A percentile compares a stretch with the other conserved stretches of the same genome.
These are phyloP conservation scores for Phaffomyces thermotolerans DNA, from an alignment of 805 yeast species.

Conservation along the genomic window DNA sequence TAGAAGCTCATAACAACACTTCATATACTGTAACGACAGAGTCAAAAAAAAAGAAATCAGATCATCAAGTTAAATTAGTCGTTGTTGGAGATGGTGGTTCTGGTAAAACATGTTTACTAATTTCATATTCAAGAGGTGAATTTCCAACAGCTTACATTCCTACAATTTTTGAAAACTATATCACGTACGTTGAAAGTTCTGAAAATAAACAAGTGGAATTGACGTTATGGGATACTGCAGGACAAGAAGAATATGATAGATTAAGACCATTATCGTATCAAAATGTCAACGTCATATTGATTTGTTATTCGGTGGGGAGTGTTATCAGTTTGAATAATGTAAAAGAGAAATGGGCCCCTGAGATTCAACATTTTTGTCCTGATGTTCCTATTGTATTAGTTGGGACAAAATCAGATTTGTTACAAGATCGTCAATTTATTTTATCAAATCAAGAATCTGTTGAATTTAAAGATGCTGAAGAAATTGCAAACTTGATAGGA, in stretches of 20 bases:
- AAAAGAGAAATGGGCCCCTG: slow-evolving; percentile 82
- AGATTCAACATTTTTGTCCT: slow-evolving; percentile 75
- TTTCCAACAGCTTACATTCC: slow-evolving; percentile 75
- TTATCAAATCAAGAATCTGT: slow-evolving; percentile 33
- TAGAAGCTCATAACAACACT: no score
- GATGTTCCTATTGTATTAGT: slow-evolving; percentile 69
- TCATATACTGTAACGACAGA: no score
- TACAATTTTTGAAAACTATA: slow-evolving; percentile 75
- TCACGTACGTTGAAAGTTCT: slow-evolving; percentile 44
- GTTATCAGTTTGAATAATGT: slow-evolving; percentile 62
- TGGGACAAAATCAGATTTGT: slow-evolving; percentile 75
- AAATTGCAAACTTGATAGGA: slow-evolving; percentile 51
- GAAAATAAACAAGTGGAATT: slow-evolving; percentile 52
- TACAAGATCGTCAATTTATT: slow-evolving; percentile 8
- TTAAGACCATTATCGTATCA: slow-evolving; percentile 74
- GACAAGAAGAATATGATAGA: slow-evolving; percentile 81
- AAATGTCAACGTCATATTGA: slow-evolving; percentile 65
- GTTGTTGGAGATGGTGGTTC: slow-evolving; percentile 89
- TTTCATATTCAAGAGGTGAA: slow-evolving; percentile 57
- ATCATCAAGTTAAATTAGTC: slow-evolving; percentile 49
- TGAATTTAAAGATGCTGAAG: slow-evolving; percentile 26
- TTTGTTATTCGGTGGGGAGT: slow-evolving; percentile 69
- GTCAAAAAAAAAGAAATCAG: slow-evolving; percentile 19
- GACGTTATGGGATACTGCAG: slow-evolving; percentile 86
- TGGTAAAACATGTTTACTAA: slow-evolving; percentile 77